Evolutionary conservation across 352 stramenopile species (phyloP), one percentile per base, ranked within the genome.

Genomic region (Globisporangium canariense): DNA sequence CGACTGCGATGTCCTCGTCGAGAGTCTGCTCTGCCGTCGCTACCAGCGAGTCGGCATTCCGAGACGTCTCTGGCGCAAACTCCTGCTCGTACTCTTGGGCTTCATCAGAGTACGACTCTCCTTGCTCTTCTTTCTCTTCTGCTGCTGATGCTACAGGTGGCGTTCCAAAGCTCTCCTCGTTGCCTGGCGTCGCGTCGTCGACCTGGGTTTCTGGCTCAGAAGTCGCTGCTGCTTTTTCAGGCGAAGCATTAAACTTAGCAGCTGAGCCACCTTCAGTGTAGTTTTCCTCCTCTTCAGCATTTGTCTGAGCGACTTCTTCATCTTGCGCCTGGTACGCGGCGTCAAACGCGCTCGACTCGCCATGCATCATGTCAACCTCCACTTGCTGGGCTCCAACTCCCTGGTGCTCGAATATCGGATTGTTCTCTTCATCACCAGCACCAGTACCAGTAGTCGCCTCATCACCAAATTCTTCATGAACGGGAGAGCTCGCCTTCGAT

Each of bases 61-160:
- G 49, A 43, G 59, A 38, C 25, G 50, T 54, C 51, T 65, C 49
- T 18, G 28, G 14, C 10, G 49, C 59, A n/a, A 65, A 59, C 28
- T 52, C 22, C 25, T 59, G 59, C 22, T 59, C 59, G 10, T 59
- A 65, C 34, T 65, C 59, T 28, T 59, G 59, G 6, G 22, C 4
- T 14, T 64, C 46, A 2, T 64, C 32, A 5, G 32, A 0, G 2
- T 45, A 38, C 10, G 3, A 16, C 5, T 30, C 4, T 41, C 1
- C n/a, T 40, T 25, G 6, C 3, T 25, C 50, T 40, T 22, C 14
- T 57, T 18, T 13, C 14, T 41, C 7, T 18, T 41, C 28, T 25
- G 16, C 3, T 9, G 18, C 16, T 20, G 28, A 8, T 56, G 50
- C 5, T 20, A 11, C 18, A 9, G 36, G 16, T 9, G 18, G n/a